Conservation (phyloP, 1,139 yeast species). For the Yamadazyma jaroonii region DNA sequence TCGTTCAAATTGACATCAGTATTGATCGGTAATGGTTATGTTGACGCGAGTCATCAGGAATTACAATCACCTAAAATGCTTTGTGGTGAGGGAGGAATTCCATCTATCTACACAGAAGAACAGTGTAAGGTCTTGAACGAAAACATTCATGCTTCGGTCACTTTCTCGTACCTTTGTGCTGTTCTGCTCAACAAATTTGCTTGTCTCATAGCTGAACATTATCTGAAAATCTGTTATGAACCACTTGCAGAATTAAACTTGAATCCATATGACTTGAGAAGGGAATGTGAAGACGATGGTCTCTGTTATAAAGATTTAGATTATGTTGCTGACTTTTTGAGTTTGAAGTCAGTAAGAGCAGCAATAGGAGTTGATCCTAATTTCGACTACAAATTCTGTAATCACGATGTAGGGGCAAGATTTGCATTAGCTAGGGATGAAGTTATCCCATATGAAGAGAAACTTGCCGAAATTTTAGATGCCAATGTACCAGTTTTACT, state of each 20-base stretch:
- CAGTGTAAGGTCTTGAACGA: constrained; percentile 67
- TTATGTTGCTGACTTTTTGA: constrained; percentile 51
- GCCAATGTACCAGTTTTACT: constrained; percentile 35
- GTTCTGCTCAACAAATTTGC: neutral
- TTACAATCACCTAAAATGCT: constrained; percentile 72
- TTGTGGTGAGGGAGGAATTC: constrained; percentile 78
- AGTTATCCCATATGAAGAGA: constrained; percentile 45
- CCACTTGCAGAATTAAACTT: constrained; percentile 48
- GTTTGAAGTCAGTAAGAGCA: constrained; percentile 42
- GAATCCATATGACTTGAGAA: constrained; percentile 87
- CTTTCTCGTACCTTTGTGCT: constrained; percentile 15
- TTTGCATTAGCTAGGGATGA: constrained; percentile 48
- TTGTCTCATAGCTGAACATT: neutral
- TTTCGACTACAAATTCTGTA: constrained; percentile 73
- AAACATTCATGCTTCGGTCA: constrained; percentile 38
- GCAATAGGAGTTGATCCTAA: constrained; percentile 81
- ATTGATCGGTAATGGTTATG: constrained; percentile 73
- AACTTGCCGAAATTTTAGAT: constrained; percentile 50
- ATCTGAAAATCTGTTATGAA: constrained; percentile 11
- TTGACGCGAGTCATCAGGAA: constrained; percentile 64
- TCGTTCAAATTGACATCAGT: constrained; percentile 45
- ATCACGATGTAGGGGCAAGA: constrained; percentile 73
- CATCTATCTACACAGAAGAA: constrained; percentile 66
- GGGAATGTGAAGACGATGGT: constrained; percentile 48
- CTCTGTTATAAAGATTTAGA: constrained; percentile 60